These are phyloP conservation scores for Podaxis carcinomalis DNA, from an alignment of 768 basidiomycete species.

Conservation along the genomic window DNA sequence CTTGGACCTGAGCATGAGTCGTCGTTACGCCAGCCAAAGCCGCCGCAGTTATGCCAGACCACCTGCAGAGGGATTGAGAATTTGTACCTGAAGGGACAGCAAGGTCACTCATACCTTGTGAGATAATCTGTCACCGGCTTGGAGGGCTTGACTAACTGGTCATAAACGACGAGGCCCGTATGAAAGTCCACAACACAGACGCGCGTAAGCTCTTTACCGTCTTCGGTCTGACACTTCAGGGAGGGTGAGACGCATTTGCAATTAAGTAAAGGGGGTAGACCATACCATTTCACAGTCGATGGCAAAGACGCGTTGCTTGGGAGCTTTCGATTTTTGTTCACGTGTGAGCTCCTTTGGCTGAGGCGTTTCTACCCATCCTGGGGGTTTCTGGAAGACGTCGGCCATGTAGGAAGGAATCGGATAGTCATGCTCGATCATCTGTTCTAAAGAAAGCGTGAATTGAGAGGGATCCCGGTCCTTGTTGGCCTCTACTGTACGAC, in stretches of 20 bases:
- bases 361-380: constrained; percentile 84
- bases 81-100: neutral
- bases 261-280: neutral
- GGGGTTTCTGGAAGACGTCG: constrained; percentile 57
- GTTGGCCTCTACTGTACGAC: constrained; percentile 49
- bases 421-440: constrained; percentile 95
- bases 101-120: constrained; percentile 56
- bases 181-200: constrained; percentile 80
- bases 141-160: constrained; percentile 84
- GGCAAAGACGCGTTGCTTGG: constrained; percentile 58
- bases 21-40: constrained; percentile 68
- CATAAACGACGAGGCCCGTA: constrained; percentile 72
- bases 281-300: constrained; percentile 97
- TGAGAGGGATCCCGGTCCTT: constrained; percentile 55
- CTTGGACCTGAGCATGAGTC: constrained; percentile 76
- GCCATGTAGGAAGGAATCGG: constrained; percentile 84
- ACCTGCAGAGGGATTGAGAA: constrained; percentile 39
- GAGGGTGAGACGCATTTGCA: neutral
- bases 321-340: constrained; percentile 20
- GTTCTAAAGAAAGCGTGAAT: constrained; percentile 72
- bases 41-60: constrained; percentile 89
- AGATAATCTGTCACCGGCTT: constrained; percentile 88
- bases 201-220: constrained; percentile 85
- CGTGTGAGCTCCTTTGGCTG: constrained; percentile 21
- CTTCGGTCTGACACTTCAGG: constrained; percentile 77